These are phyloP conservation scores for Gossypium ekmanianum DNA, from an alignment of 345 rosid species.

Conservation along the genomic window DNA sequence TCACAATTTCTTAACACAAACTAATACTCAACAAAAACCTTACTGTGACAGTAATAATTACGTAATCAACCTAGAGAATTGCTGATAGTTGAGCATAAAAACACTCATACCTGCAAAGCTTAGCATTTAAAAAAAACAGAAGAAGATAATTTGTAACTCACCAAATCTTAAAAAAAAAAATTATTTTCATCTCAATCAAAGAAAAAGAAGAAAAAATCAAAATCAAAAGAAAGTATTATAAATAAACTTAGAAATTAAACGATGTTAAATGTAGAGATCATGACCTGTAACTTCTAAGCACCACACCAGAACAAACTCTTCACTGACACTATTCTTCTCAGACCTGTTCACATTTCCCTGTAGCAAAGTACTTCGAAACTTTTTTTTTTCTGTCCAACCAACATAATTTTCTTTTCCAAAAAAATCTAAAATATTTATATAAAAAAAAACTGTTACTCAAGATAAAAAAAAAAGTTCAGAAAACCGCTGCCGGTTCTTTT, in stretches of 20 bases:
- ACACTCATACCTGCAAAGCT: neutral
- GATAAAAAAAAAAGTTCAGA: constrained; percentile 16
- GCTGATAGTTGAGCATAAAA: neutral
- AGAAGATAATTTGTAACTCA: neutral
- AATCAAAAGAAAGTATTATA: neutral
- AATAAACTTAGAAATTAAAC: neutral
- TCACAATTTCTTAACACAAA: constrained; percentile 1
- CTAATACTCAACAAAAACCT: neutral
- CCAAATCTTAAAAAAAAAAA: neutral
- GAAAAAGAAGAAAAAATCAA: neutral
- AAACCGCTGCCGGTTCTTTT: constrained; percentile 27
- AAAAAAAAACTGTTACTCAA: constrained; percentile 19
- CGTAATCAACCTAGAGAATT: neutral
- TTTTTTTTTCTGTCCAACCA: constrained; percentile 11
- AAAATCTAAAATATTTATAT: neutral
- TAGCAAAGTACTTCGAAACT: constrained; percentile 20
- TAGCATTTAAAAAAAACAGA: neutral
- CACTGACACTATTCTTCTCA: constrained; percentile 17
- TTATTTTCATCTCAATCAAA: neutral
- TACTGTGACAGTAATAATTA: neutral
- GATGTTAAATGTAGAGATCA: constrained; percentile 26
- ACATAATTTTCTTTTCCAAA: neutral
- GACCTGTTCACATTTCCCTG: constrained; percentile 31
- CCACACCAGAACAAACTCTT: constrained; percentile 13
- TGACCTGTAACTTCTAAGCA: constrained; percentile 33